Evolutionary conservation across 176 grass and related monocot genomes (phyloP), one percentile per base, ranked within the genome.

Genomic region (Musa troglodytarum): DNA sequence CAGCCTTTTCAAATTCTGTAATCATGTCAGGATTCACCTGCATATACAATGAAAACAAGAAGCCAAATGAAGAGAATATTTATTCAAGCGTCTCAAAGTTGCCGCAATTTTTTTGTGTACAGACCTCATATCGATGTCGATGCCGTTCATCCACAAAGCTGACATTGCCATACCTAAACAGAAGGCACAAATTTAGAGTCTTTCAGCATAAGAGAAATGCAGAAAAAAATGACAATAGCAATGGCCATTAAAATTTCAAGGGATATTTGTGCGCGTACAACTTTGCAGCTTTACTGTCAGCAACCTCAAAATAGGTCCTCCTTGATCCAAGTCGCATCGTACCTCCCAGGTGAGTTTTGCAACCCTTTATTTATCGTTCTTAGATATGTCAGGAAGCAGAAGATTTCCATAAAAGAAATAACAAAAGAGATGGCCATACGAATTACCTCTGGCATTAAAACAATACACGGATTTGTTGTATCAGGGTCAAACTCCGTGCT

Each of bases 271-370:
- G 62, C 73, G 68, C 95, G 88, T 86, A 99, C 95, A 99, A 69
- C 68, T 92, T 99, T 61, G 81, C 78, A 77, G 90, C 82, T 88
- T 89, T 94, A 85, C 88, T 89, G 78, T 80, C 86, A 15, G 72
- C 72, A 75, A 76, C 69, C 19, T 88, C 52, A 49, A 99, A 92
- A 81, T 82, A 82, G 51, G 95, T 99, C 73, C 88, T 99, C 61
- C 95, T 94, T 67, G 95, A 94, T 77, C 95, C 95, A 77, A 99
- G 90, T 59, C 88, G 90, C 95, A 99, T 99, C 58, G 95, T 99
- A 26, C 84, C 95, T 26, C 95, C 95, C 95, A 94, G 89, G 54
- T 99, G 95, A 53, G 91, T 99, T 92, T 82, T 94, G 43, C 91
- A 99, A 24, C 88, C 95, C 95, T 99, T 74, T 3, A 65, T 8